Conservation (phyloP, 345 rosid species). For the Lepidium africanum region DNA sequence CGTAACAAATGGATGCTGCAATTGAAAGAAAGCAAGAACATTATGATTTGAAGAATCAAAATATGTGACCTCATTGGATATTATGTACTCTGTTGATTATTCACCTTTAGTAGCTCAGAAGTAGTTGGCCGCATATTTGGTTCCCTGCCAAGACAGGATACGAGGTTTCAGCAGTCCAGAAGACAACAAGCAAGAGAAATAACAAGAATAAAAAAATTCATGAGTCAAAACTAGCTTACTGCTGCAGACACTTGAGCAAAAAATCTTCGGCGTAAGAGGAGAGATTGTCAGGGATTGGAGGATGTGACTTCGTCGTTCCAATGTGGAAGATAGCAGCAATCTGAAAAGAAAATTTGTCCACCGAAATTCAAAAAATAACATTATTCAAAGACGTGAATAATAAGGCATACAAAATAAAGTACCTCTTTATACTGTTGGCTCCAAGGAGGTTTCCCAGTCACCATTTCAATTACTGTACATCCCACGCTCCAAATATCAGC, state of each 20-base stretch:
- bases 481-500: constrained; percentile 97
- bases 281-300: constrained; percentile 84
- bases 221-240: constrained; percentile 34
- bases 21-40: neutral
- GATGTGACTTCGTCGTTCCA: constrained; percentile 87
- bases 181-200: neutral
- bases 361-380: neutral
- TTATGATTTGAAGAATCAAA: neutral
- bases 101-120: constrained; percentile 70
- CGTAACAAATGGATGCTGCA: constrained; percentile 79
- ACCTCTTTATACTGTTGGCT: constrained; percentile 91
- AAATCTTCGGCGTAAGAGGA: constrained; percentile 64
- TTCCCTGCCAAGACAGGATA: constrained; percentile 49
- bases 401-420: neutral
- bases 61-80: neutral
- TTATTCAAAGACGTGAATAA: neutral
- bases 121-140: constrained; percentile 73
- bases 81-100: neutral
- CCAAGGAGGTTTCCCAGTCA: constrained; percentile 95
- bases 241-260: constrained; percentile 68
- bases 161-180: constrained; percentile 5
- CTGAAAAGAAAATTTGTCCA: constrained; percentile 32
- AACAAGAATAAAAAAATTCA: neutral
- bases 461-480: constrained; percentile 95
- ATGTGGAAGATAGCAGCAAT: constrained; percentile 85